These are phyloP conservation scores for Citrus mangshanensis DNA, from an alignment of 345 rosid genomes.

Conservation along the genomic window DNA sequence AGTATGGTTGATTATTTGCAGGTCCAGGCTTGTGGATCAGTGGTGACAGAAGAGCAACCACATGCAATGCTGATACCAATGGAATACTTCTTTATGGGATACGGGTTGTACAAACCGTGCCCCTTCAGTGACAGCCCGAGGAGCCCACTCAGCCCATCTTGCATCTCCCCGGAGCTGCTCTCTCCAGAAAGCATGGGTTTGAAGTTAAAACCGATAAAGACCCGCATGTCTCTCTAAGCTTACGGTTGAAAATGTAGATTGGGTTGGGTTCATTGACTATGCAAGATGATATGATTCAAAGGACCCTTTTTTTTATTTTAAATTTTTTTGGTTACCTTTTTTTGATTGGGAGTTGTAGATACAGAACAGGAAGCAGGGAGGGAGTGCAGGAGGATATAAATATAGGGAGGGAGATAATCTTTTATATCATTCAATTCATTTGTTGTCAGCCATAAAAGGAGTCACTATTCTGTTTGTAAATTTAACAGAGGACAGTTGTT, in stretches of 20 bases:
- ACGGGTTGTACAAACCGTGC: slow-evolving; percentile 74
- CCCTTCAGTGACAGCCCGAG: slow-evolving; percentile 73
- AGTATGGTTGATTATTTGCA: slow-evolving; percentile 21
- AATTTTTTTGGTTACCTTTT: neutral
- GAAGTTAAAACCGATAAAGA: slow-evolving; percentile 96
- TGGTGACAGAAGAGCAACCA: slow-evolving; percentile 99
- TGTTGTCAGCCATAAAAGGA: slow-evolving; percentile 47
- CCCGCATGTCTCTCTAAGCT: slow-evolving; percentile 42
- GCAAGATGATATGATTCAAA: neutral
- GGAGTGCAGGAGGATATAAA: neutral
- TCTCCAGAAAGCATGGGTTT: slow-evolving; percentile 99
- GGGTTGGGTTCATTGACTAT: neutral
- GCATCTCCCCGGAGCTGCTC: slow-evolving; percentile 93
- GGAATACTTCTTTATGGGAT: slow-evolving; percentile 94
- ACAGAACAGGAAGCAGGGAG: slow-evolving; percentile 11
- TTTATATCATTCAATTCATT: slow-evolving; percentile 43
- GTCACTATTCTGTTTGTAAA: slow-evolving; percentile 29
- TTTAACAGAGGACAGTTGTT: slow-evolving; percentile 13
- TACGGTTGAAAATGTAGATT: neutral
- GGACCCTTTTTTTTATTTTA: slow-evolving; percentile 1
- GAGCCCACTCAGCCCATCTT: slow-evolving; percentile 81
- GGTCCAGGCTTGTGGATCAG: slow-evolving; percentile 98
- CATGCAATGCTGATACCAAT: slow-evolving; percentile 94
- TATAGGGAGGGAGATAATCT: neutral
- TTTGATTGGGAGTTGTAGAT: slow-evolving; percentile 31